Conservation (phyloP, 2,329 filamentous ascomycete genomes). For the Anthostomella pinea region DNA sequence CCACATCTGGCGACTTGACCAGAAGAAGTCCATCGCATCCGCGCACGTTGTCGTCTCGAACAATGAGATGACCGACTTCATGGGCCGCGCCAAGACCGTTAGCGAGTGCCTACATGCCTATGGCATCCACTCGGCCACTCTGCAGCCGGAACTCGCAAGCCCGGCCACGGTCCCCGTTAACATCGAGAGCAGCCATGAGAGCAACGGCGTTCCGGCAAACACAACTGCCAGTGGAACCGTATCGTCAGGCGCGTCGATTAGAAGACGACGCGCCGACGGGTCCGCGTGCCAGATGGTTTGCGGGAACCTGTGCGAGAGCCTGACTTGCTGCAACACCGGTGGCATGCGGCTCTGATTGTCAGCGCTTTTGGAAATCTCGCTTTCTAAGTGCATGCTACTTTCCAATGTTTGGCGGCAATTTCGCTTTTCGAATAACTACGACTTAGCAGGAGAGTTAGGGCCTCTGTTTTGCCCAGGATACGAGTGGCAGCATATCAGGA, state of each 20-base stretch:
- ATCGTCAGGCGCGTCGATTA: constrained; percentile 26
- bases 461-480: no score
- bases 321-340: constrained; percentile 28
- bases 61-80: constrained; percentile 55
- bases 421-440: no score
- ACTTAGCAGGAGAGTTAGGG: no score
- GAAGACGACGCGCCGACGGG: constrained; percentile 25
- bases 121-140: constrained; percentile 67
- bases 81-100: constrained; percentile 58
- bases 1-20: constrained; percentile 71
- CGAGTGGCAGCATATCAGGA: no score
- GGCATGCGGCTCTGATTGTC: constrained; percentile 22
- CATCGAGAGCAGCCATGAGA: constrained; percentile 5
- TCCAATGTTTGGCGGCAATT: no score
- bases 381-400: no score
- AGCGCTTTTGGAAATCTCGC: no score
- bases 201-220: constrained; percentile 1
- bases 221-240: constrained; percentile 1
- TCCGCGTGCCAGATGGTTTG: constrained; percentile 30
- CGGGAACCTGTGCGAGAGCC: constrained; percentile 28
- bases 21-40: constrained; percentile 66
- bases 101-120: constrained; percentile 70
- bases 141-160: constrained; percentile 59
- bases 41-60: constrained; percentile 65
- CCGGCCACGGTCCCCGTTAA: constrained; percentile 2